Percentiles rank a stretch among this genome's conserved stretches.
Conservation (phyloP, 2,329 filamentous ascomycete species). For the Hymenoscyphus fructigenus region DNA sequence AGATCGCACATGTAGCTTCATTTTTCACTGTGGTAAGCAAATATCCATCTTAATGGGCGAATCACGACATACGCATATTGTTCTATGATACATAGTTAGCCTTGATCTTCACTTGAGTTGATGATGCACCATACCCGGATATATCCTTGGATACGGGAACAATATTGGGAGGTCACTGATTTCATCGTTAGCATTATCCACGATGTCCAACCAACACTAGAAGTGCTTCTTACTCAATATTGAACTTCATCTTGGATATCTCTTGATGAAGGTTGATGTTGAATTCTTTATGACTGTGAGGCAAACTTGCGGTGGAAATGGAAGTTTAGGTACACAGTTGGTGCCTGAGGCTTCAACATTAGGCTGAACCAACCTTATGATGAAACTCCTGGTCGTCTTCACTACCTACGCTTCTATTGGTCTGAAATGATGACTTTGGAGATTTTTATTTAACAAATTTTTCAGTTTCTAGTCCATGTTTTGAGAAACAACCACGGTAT, state of each 20-base stretch:
- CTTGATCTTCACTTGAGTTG: not conserved
- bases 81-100: conserved; percentile 54
- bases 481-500: no score
- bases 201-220: not conserved
- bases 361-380: not conserved
- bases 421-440: no score
- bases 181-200: conserved; percentile 17
- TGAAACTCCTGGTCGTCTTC: no score
- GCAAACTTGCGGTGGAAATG: not conserved
- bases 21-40: conserved; percentile 19
- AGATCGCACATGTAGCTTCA: conserved; percentile 77
- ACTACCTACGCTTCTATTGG: no score
- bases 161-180: conserved; percentile 66
- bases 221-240: conserved; percentile 61
- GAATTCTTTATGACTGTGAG: not conserved
- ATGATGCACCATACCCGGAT: conserved; percentile 47
- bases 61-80: conserved; percentile 58
- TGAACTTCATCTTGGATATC: conserved; percentile 67
- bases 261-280: conserved; percentile 5
- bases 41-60: not conserved
- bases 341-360: not conserved
- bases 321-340: not conserved
- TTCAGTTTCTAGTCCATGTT: no score
- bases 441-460: no score
- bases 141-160: conserved; percentile 74